Evolutionary conservation across 148 eudicot species (phyloP), one percentile per base, ranked within the genome.

Genomic region (Rheum nobile): DNA sequence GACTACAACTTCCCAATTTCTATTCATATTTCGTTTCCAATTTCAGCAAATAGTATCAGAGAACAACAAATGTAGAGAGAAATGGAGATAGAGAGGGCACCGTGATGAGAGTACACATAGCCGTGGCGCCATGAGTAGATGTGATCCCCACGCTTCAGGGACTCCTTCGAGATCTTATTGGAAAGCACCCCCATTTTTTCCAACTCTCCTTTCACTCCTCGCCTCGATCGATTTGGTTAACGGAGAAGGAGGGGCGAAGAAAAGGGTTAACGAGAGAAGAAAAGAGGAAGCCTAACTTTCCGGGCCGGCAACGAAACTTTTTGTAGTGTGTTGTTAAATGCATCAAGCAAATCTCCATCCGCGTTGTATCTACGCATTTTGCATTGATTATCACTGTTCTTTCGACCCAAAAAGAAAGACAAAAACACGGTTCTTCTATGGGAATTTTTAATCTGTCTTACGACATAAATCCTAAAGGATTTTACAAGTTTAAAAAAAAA

Each of bases 61-160:
- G 26, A 12, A 13, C 67, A 24, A 28, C 67, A 54, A 1, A 54
- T 54, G 8, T 16, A 28, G 16, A 57, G 32, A 57, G 67, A 59
- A 11, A 28, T 48, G 55, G 46, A 19, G 72, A 70, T 22, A 39
- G 48, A 70, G 28, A 70, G 72, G 41, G 34, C 28, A 72, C 74
- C 74, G 59, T 72, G 74, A 72, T 72, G 74, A 46, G 74, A 44
- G 50, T 72, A 72, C 29, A 72, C 54, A 42, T 72, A 72, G 1
- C 52, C 55, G 22, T 42, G 31, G 22, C 74, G 47, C 74, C 74
- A 72, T 10, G 74, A 72, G 29, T 72, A 72, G 52, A 72, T 72
- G 74, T 72, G 74, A 72, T 72, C 74, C 34, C 74, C 74, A 29
- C 8, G 59, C 37, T 46, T 72, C 12, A 72, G 4, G 8, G 54